Evolutionary conservation across 495 filamentous ascomycete species (phyloP).

Genomic region (Lichina pygmaea): DNA sequence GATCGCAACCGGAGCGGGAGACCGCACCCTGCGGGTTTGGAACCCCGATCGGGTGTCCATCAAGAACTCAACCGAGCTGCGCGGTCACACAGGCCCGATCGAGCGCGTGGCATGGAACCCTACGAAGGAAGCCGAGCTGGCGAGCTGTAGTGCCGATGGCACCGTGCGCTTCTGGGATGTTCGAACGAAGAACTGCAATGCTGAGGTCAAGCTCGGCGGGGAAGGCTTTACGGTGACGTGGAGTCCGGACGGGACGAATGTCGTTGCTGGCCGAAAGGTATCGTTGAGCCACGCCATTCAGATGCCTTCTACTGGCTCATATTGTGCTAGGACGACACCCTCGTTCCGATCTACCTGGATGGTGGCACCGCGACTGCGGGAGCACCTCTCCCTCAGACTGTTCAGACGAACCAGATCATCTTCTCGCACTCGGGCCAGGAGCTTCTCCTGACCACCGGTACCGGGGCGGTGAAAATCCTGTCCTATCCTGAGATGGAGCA

Average conservation of each 20-base stretch:
- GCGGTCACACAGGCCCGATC: constrained; percentile 47
- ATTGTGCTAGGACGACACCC: constrained; percentile 30
- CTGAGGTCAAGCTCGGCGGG: constrained; percentile 55
- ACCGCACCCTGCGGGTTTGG: constrained; percentile 70
- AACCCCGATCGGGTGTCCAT: constrained; percentile 67
- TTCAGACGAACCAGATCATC: constrained; percentile 56
- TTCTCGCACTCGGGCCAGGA: constrained; percentile 53
- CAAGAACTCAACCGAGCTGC: constrained; percentile 62
- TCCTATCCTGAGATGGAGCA: constrained; percentile 23
- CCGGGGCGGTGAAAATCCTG: constrained; percentile 60
- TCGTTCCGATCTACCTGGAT: constrained; percentile 27
- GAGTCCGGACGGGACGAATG: constrained; percentile 58
- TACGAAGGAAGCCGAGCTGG: constrained; percentile 62
- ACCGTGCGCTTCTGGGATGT: constrained; percentile 87
- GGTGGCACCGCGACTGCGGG: not conserved
- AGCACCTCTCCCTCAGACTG: constrained; percentile 13
- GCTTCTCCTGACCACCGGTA: constrained; percentile 58
- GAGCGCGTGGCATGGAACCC: constrained; percentile 85
- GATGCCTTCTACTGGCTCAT: too few species aligned
- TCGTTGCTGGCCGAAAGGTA: constrained; percentile 74
- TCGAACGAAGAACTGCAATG: constrained; percentile 48
- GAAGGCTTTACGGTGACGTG: constrained; percentile 66
- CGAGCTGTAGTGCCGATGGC: constrained; percentile 63
- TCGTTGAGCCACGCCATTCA: constrained; percentile 1
- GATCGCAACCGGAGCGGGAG: constrained; percentile 62